Conservation (phyloP, 805 yeast species). For the Metschnikowia gelsemii region DNA sequence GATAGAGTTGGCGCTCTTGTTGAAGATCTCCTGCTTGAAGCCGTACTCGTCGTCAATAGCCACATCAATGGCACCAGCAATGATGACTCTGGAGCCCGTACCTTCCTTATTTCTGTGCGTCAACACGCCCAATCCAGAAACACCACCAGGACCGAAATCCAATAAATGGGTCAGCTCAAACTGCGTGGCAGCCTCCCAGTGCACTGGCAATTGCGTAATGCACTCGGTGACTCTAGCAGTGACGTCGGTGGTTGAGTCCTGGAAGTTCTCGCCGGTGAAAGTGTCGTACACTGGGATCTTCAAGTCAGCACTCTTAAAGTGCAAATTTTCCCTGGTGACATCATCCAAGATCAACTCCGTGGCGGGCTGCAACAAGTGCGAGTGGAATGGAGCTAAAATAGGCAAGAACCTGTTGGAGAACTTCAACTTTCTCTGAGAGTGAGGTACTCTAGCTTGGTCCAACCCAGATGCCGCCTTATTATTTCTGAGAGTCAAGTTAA, state of each 20-base stretch:
- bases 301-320: slow-evolving; percentile 54
- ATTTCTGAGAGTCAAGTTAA: slow-evolving; percentile 86
- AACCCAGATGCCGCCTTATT: slow-evolving; percentile 92
- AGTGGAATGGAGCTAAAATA: slow-evolving; percentile 95
- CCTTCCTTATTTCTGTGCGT: slow-evolving; percentile 99
- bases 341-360: slow-evolving; percentile 65
- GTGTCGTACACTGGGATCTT: slow-evolving; percentile 91
- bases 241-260: slow-evolving; percentile 45
- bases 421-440: slow-evolving; percentile 88
- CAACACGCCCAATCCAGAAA: slow-evolving; percentile 91
- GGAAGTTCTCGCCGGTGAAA: slow-evolving; percentile 76
- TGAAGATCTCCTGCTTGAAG: slow-evolving; percentile 92
- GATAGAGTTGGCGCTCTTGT: slow-evolving; percentile 59
- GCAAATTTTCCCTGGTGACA: slow-evolving; percentile 50
- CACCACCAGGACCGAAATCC: slow-evolving; percentile 99
- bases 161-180: slow-evolving; percentile 83
- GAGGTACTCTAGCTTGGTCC: slow-evolving; percentile 93
- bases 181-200: slow-evolving; percentile 90
- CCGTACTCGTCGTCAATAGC: slow-evolving; percentile 80
- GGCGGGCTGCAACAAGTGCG: slow-evolving; percentile 76
- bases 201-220: slow-evolving; percentile 84
- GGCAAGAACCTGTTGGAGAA: slow-evolving; percentile 93
- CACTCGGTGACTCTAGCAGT: slow-evolving; percentile 72
- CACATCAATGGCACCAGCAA: slow-evolving; percentile 86
- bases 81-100: slow-evolving; percentile 90